Evolutionary conservation across 2,329 filamentous ascomycete species (phyloP), one percentile per base, ranked within the genome.

Genomic region (Ceratocystis cubensis): DNA sequence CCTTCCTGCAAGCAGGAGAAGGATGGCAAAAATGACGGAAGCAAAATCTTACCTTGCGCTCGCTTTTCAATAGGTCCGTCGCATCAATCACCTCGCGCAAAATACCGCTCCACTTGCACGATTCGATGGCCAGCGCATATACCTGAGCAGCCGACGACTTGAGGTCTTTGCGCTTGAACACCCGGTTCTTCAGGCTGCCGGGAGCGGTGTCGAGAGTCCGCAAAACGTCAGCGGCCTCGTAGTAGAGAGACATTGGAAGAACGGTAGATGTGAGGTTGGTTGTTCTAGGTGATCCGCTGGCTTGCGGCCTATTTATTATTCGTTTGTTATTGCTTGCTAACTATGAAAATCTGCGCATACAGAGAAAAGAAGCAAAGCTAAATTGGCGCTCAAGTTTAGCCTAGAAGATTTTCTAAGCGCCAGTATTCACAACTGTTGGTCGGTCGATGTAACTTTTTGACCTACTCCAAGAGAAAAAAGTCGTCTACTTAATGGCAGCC

Each of bases 61-160:
- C 94, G 8, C 86, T 77, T n/a, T 82, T 81, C 45, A 97, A 77
- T 45, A 97, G 77, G 2, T 85, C 87, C 0, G 91, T 83, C 70
- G 82, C 84, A 71, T 96, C 91, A 72, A 99, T 84, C n/a, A 96
- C 87, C 72, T 96, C 91, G 72, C 91, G 91, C 61, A 99, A 77
- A 2, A 96, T 81, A 2, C 80, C 75, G 71, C 92, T 94, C 90
- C 93, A 96, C 84, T 96, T 97, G 71, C 88, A 86, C 1, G 89
- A 86, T 76, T 97, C 92, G 25, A 88, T 83, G 25, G 91, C 88
- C 45, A 99, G 79, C 7, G 94, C 94, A 74, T 94, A 97, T 6
- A 97, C 80, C 73, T 95, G 89, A 10, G 87, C 86, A 0, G 88
- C 87, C 2, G 87, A 83, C 17, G 88, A 91, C 73, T 93, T 96